Evolutionary conservation across 1,284 basidiomycete genomes (phyloP).

Genomic region (Abortiporus biennis): DNA sequence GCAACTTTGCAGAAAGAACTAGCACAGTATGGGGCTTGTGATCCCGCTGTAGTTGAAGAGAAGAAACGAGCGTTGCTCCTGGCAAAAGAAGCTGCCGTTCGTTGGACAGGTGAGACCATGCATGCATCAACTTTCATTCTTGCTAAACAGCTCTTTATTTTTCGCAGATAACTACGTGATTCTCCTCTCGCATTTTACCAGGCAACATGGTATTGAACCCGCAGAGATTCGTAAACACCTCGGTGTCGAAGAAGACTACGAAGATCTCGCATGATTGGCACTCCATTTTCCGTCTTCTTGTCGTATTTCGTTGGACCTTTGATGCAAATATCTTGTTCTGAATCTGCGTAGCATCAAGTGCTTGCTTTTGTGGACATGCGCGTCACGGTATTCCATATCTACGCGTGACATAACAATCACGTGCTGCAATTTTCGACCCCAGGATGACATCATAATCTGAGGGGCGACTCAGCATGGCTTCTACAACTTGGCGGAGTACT

Average conservation of each 20-base stretch:
- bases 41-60: conserved; percentile 75
- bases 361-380: neutral
- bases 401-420: too few species aligned
- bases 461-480: too few species aligned
- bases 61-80: conserved; percentile 63
- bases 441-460: too few species aligned
- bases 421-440: too few species aligned
- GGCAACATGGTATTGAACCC: conserved; percentile 49
- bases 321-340: too few species aligned
- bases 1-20: conserved; percentile 63
- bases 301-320: too few species aligned
- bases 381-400: neutral
- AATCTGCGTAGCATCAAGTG: conserved; percentile 1
- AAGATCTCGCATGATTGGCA: conserved; percentile 68
- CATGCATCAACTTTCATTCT: neutral
- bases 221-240: conserved; percentile 60
- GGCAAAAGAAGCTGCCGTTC: conserved; percentile 72
- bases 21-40: conserved; percentile 72
- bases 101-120: conserved; percentile 73
- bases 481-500: too few species aligned
- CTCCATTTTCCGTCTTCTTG: too few species aligned
- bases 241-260: conserved; percentile 65
- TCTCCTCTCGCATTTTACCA: conserved; percentile 56
- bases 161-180: conserved; percentile 31
- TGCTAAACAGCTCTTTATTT: neutral